phyloP scores from a whole-genome alignment of 495 filamentous ascomycete genomes.

The Penicillium crystallinum region DNA sequence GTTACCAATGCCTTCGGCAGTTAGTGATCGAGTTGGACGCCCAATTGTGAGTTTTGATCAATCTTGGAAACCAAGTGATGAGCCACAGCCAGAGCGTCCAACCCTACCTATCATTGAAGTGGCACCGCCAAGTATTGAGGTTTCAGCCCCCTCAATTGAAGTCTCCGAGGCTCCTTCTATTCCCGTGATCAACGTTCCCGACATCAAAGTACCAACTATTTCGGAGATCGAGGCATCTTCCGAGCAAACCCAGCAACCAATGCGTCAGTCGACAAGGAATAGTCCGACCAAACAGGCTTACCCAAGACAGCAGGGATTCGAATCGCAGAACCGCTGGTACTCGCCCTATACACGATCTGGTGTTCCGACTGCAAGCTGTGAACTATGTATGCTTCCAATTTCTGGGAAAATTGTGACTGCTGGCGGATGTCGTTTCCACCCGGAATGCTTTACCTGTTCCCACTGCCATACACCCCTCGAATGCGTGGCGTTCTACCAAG shows the following conservation, averaged over 20 bases:
- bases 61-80: conserved; percentile 64
- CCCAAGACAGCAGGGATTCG: conserved; percentile 19
- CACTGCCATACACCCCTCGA: conserved; percentile 84
- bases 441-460: conserved; percentile 87
- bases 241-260: conserved; percentile 14
- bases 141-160: conserved; percentile 25
- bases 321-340: conserved; percentile 31
- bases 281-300: conserved; percentile 13
- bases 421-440: conserved; percentile 78
- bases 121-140: conserved; percentile 25
- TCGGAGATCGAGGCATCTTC: conserved; percentile 26
- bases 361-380: conserved; percentile 68
- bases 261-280: conserved; percentile 18
- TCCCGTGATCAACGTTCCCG: conserved; percentile 61
- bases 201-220: conserved; percentile 40
- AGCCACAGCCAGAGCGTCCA: conserved; percentile 20
- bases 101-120: conserved; percentile 41
- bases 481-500: conserved; percentile 91
- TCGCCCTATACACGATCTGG: conserved; percentile 51
- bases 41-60: conserved; percentile 91
- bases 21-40: conserved; percentile 76
- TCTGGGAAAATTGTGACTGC: conserved; percentile 86
- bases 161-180: conserved; percentile 49
- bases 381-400: conserved; percentile 77
- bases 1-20: conserved; percentile 76